Evolutionary conservation across 78 protist species (phyloP), one percentile per base, ranked within the genome.

Genomic region (Dictyostelium discoideum): DNA sequence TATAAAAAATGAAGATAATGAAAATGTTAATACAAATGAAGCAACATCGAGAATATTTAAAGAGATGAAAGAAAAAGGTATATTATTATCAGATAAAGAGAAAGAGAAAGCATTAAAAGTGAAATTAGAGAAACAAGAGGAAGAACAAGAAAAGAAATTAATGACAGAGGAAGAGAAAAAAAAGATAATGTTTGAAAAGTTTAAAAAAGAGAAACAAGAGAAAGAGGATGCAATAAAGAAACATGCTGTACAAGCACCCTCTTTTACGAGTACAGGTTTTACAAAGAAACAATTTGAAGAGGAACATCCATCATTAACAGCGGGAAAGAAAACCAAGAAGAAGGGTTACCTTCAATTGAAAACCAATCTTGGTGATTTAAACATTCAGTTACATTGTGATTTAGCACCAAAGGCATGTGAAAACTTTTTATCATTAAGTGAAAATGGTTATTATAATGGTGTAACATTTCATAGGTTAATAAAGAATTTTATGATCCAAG

Each of bases 381-480:
- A 96, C 50, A 5, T 98, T 22, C 97, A 96, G 44, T 85, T 97
- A 63, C 92, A 93, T 93, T 96, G 98, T 37, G 92, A 96, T n/a
- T 3, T 92, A 0, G 98, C 87, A 11, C 99, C 99, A 5, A 94
- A 87, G 65, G 86, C 99, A 0, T 97, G 98, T 67, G 94, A 96
- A 39, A 98, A 98, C 88, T 98, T 98, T 46, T 7, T 94, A 26
- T 63, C 3, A 85, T 97, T 92, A 5, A 72, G 93, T 29, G 65
- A 42, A 26, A 6, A 10, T 3, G 96, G 97, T 46, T 96, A 98
- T 78, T 98, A 98, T 85, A 46, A 97, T 81, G 86, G 80, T 44
- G 84, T 92, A 0, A 26, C 24, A 5, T 98, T 98, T 81, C 99
- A 98, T 93, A 89, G 99, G 9, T 26, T 78, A 86, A 97, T 98